A percentile compares a stretch with the other conserved stretches of the same genome.
Evolutionary conservation across 768 basidiomycete genomes (phyloP).

Genomic region (Lentinula detonsa): DNA sequence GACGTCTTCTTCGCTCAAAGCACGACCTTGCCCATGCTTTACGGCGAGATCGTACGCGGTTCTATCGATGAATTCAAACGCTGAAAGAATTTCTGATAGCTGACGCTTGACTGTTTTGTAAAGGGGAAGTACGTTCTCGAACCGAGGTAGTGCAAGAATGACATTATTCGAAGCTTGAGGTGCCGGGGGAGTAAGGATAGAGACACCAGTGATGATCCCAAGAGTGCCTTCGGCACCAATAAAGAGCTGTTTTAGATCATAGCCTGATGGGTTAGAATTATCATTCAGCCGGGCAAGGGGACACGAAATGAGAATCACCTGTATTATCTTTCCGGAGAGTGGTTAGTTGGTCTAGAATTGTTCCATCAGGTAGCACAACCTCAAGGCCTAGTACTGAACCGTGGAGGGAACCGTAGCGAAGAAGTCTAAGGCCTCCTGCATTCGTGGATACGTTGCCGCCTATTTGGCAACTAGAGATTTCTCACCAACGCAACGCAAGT

Average conservation of each 20-base stretch:
- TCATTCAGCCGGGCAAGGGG: not conserved
- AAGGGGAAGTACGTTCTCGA: conserved; percentile 80
- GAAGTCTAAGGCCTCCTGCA: conserved; percentile 90
- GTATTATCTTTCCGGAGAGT: conserved; percentile 96
- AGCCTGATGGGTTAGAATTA: conserved; percentile 48
- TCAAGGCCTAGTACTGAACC: conserved; percentile 94
- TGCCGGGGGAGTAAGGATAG: conserved; percentile 84
- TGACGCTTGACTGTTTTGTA: conserved; percentile 77
- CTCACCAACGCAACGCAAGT: conserved; percentile 1
- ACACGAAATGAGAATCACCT: conserved; percentile 39
- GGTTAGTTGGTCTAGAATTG: conserved; percentile 83
- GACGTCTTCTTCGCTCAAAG: conserved; percentile 67
- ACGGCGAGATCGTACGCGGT: conserved; percentile 80
- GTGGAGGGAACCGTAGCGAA: conserved; percentile 93
- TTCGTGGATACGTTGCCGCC: conserved; percentile 97
- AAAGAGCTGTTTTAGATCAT: conserved; percentile 97
- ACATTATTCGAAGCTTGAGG: conserved; percentile 86
- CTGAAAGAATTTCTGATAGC: conserved; percentile 92
- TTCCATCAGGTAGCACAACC: conserved; percentile 92
- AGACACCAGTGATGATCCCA: conserved; percentile 91
- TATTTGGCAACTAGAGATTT: conserved; percentile 75
- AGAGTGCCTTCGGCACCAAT: conserved; percentile 97
- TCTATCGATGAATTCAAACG: conserved; percentile 95
- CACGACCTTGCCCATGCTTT: conserved; percentile 75
- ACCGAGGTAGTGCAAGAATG: conserved; percentile 83